Conservation (phyloP, 2,329 filamentous ascomycete genomes). For the Neofusicoccum cordaticola region DNA sequence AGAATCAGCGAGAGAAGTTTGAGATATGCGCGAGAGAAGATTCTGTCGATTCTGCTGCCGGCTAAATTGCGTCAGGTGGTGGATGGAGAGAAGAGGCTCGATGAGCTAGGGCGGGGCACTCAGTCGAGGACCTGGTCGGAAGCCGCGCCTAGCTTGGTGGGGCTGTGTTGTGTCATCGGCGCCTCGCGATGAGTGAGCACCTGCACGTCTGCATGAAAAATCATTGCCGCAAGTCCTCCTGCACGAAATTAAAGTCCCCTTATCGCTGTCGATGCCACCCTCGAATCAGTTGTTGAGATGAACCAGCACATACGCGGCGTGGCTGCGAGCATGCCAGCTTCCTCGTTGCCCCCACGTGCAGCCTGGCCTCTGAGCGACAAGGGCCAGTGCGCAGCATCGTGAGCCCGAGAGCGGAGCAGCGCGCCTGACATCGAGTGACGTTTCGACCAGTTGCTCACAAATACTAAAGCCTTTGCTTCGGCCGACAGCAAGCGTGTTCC, state of each 20-base stretch:
- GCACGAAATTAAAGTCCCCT: neutral
- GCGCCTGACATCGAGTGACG: constrained; percentile 10
- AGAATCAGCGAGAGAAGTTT: neutral
- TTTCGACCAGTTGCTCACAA: constrained; percentile 10
- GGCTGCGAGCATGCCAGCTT: neutral
- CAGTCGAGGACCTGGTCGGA: neutral
- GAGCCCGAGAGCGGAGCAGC: constrained; percentile 12
- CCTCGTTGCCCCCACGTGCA: neutral
- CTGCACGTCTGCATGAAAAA: neutral
- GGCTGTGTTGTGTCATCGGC: constrained; percentile 9
- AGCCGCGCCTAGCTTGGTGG: neutral
- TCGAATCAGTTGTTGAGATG: neutral
- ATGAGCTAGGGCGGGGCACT: neutral
- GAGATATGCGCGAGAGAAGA: neutral
- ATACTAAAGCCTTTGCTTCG: neutral
- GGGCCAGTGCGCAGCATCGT: neutral
- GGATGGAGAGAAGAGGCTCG: neutral
- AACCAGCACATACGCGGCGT: neutral
- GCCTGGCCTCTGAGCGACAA: neutral
- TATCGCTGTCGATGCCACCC: neutral
- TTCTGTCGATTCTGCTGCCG: neutral
- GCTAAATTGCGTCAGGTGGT: constrained; percentile 4
- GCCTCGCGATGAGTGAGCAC: constrained; percentile 9
- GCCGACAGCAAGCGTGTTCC: neutral
- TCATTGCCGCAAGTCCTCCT: neutral